These are phyloP conservation scores for Dendrostoma leiphaemia DNA, from an alignment of 2,329 filamentous ascomycete species.

Conservation along the genomic window DNA sequence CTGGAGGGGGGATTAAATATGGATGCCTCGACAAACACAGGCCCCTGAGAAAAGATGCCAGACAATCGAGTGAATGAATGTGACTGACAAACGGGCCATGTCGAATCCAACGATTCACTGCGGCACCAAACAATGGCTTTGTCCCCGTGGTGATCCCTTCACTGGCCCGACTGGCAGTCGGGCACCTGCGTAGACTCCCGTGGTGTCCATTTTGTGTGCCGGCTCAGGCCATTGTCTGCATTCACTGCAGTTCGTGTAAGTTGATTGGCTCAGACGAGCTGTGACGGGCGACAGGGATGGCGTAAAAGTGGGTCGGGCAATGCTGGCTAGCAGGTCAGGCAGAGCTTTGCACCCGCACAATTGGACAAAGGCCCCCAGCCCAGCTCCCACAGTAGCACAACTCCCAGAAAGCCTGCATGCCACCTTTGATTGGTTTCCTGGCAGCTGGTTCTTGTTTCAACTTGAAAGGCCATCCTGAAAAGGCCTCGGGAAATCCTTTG, in stretches of 20 bases:
- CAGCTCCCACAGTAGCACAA: too few species aligned
- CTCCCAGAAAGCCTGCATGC: background rate
- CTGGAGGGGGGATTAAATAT: background rate
- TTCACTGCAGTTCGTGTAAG: background rate
- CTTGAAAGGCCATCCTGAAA: too few species aligned
- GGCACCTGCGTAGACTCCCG: background rate
- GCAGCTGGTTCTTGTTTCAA: background rate
- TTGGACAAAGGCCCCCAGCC: background rate
- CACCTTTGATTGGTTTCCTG: background rate
- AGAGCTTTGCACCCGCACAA: background rate
- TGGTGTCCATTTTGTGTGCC: background rate
- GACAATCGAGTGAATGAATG: background rate
- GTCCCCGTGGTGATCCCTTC: background rate
- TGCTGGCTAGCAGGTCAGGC: background rate
- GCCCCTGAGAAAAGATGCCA: background rate
- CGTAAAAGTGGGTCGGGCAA: background rate
- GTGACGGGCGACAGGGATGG: background rate
- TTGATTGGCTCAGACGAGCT: slow-evolving; percentile 5
- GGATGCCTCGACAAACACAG: background rate
- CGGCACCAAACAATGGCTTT: background rate
- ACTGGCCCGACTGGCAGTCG: background rate
- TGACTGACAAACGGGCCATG: too few species aligned
- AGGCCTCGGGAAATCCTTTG: too few species aligned
- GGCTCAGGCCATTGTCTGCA: background rate
- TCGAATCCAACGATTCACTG: too few species aligned